Base-by-base conservation (phyloP, 106 monocot species). In the Vanilla planifolia region DNA sequence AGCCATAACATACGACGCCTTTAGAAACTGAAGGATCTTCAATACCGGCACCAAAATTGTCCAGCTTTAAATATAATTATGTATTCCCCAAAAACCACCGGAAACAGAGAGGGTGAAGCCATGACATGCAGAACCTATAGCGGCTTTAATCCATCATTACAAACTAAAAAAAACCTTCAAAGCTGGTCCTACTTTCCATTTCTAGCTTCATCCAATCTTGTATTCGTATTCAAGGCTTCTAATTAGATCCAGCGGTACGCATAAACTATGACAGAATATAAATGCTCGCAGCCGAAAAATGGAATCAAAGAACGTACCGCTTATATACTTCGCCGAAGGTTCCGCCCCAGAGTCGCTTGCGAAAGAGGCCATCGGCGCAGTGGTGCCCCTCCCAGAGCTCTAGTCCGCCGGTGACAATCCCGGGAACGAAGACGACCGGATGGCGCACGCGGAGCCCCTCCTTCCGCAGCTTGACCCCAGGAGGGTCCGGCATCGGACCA, bases 301-400 rank as follows among this genome's bases (percentile, higher is more conserved):
- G 1, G 27, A 59, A 0, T n/a, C 40, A 13, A 21, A 33, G 32
- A 19, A 46, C n/a, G 16, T 73, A 98, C 98, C 98, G 84, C 67
- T 85, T 99, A 41, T 99, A 99, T 9, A 92, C 74, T 36, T 99
- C 98, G 2, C 98, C 98, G 25, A 99, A 99, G 19, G 82, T 78
- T 30, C 98, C 98, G 7, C 98, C 98, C 98, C 98, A 99, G 1
- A 99, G 79, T 6, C 98, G 67, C 70, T 99, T 99, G 16, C 98
- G 75, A 55, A 99, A 99, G 17, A 99, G 57, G 8, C 82, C 92
- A 6, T 99, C 92, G 20, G 98, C 98, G 66, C 98, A 99, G 33
- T 85, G 85, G 53, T 92, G 91, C 6, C 98, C 98, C 70, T 99
- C 98, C 98, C 98, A 99, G 22, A 99, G 82, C 82, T 99, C 98